Evolutionary conservation across 2,329 filamentous ascomycete genomes (phyloP), one percentile per base, ranked within the genome.

Genomic region (Phaeosphaeria sp.): DNA sequence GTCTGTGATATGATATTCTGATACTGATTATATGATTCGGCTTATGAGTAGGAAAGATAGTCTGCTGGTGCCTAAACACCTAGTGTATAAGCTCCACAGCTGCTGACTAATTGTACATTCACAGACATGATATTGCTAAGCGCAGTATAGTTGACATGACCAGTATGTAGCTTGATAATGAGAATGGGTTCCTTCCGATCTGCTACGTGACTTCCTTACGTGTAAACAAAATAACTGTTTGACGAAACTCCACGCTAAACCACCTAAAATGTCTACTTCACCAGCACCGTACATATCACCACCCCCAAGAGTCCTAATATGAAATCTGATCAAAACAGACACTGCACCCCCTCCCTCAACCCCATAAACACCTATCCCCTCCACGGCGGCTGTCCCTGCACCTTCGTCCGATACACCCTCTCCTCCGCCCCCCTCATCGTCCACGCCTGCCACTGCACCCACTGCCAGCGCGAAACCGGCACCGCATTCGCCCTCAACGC

Each of bases 391-490:
- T 74, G 68, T 51, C 44, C 55, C 49, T 73, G 71, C 59, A 53
- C 53, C 18, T 24, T 51, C 27, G 53, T 72, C 17, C 57, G 59
- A 24, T 72, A 72, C 59, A 60, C 51, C 18, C 55, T 74, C 36
- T 48, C 57, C 25, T 56, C 51, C 24, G n/a, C 59, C 1, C 70
- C 72, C 40, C 68, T 82, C 30, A 53, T 59, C 42, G 49, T 51
- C 18, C 56, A 83, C 64, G 78, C 76, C 73, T 83, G 81, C 69
- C 78, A 81, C 67, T 83, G 81, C 72, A 79, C 77, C 40, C 62
- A 69, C 53, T 83, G 81, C 69, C 79, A 83, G 64, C 79, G 75
- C 53, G 78, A 81, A 63, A 76, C 76, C 8, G 80, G 81, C 54
- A 71, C 74, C 43, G 74, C 69, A 51, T 75, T 74, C 55, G 67